Percentiles rank a stretch among this genome's conserved stretches.
These are phyloP conservation scores for Heteromeles arbutifolia DNA, from an alignment of 306 rosid genomes.

Conservation along the genomic window DNA sequence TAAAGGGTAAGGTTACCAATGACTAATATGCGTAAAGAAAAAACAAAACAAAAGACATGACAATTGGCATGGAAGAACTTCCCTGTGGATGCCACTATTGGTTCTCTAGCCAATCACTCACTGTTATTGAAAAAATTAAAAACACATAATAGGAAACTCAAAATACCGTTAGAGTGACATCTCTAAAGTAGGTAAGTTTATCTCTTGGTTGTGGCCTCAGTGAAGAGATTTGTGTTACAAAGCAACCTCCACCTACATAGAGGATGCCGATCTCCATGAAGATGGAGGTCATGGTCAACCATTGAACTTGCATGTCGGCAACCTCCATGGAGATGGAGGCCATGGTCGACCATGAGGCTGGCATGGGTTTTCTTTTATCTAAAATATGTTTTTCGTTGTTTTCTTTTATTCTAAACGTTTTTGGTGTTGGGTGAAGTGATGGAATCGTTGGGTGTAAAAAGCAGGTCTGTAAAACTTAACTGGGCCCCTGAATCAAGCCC, in stretches of 20 bases:
- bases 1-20: too few species aligned
- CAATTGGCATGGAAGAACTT: too few species aligned
- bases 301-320: too few species aligned
- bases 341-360: neutral
- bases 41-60: too few species aligned
- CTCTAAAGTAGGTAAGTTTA: too few species aligned
- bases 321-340: neutral
- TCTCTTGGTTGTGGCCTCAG: neutral
- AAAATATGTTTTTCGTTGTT: neutral
- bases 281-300: neutral
- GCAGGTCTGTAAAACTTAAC: neutral
- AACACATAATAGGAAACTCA: too few species aligned
- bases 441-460: neutral
- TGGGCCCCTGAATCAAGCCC: neutral
- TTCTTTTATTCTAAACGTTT: neutral
- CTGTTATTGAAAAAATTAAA: too few species aligned
- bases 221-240: neutral
- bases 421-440: neutral
- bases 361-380: too few species aligned
- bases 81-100: rapidly evolving
- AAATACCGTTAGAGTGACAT: too few species aligned
- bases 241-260: neutral
- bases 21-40: too few species aligned
- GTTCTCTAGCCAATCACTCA: too few species aligned
- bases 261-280: neutral